Base-by-base conservation (phyloP, 305 asterid species). In the Plantago coronopus region DNA sequence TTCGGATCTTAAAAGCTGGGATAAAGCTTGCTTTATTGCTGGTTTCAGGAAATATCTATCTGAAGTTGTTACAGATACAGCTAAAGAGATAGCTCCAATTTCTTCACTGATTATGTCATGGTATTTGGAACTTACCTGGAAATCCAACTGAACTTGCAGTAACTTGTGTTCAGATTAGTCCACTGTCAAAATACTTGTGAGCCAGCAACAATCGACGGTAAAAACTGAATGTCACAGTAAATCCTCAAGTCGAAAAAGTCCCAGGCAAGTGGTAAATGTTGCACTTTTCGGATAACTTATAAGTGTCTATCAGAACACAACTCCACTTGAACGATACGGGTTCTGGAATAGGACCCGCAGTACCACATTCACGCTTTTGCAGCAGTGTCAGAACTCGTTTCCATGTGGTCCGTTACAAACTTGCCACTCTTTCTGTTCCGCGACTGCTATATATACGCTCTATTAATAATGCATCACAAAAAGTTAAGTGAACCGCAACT, bases 391-490 rank as follows among this genome's bases (percentile, higher is more conserved):
- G 40, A 34, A 27, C 37, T 17, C 19, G 11, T 23, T 31, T 53
- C 20, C 58, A 53, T 25, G 58, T 53, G 58, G 42, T 23, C 58
- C 20, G 58, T 53, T 53, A 53, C 19, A 53, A 14, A 25, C 17
- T 40, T 6, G 5, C 31, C 58, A 25, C 7, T 53, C 40, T 5
- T 53, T 37, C 31, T 53, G 58, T 18, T 53, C 25, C 31, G 9
- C 57, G 13, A 23, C 57, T 51, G 37, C 57, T 51, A 51, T 51
- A 22, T 51, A 51, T 22, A 2, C 0, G 1, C 27, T 23, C 58
- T 53, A 27, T 12, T 34, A 53, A 53, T 25, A 53, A 53, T 16
- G 19, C 31, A 53, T 5, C 38, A 22, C 3, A 34, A 7, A 34
- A 34, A 34, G 40, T 34, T 17, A 53, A 16, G 20, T 23, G 15